phyloP scores from a whole-genome alignment of 2,329 filamentous ascomycete genomes.

The Dactylonectria macrodidyma region DNA sequence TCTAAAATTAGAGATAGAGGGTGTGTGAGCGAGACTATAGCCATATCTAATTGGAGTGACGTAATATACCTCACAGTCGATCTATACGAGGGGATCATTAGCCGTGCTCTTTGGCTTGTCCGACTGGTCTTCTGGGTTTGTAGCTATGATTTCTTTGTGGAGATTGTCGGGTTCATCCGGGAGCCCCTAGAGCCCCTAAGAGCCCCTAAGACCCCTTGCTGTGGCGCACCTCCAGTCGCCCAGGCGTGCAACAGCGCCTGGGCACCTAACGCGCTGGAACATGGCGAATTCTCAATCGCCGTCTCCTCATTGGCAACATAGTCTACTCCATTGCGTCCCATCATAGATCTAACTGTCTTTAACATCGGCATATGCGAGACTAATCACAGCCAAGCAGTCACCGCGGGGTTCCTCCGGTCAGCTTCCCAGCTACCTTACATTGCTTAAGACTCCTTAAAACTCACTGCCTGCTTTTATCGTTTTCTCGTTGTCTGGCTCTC shows the following conservation, averaged over 20 bases:
- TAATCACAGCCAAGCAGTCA: neutral
- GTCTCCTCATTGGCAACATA: conserved; percentile 37
- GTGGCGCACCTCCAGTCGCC: neutral
- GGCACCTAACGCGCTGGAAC: conserved; percentile 45
- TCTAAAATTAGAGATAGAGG: conserved; percentile 66
- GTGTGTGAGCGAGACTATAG: conserved; percentile 16
- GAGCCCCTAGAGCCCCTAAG: no score
- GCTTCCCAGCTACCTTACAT: conserved; percentile 2
- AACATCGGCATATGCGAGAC: neutral
- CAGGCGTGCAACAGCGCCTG: conserved; percentile 30
- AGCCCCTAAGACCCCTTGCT: no score
- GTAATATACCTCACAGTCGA: conserved; percentile 74
- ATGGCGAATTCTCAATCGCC: conserved; percentile 47
- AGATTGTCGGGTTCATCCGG: no score
- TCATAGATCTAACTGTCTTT: neutral
- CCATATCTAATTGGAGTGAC: neutral
- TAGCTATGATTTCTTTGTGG: conserved; percentile 32
- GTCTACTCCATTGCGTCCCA: conserved; percentile 18
- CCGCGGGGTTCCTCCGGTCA: conserved; percentile 2
- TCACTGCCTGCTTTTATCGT: neutral
- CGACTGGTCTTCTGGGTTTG: conserved; percentile 29
- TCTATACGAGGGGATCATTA: conserved; percentile 83
- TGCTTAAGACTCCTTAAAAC: neutral
- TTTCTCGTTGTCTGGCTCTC: neutral
- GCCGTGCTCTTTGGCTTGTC: conserved; percentile 47